Base-by-base conservation (phyloP, 768 basidiomycete species). In the Lentinula detonsa region DNA sequence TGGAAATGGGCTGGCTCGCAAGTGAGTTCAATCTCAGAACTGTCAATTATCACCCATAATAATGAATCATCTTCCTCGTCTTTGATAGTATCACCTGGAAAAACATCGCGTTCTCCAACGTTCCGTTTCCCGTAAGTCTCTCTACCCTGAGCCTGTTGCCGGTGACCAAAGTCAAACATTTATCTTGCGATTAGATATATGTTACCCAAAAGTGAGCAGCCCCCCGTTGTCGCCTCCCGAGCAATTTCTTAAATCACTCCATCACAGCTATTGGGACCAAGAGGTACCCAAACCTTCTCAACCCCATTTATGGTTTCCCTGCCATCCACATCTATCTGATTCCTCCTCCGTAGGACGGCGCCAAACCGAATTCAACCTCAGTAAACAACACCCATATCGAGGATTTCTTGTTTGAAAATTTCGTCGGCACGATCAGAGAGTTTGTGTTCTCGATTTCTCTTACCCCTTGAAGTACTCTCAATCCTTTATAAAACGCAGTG, bases 201-300 rank as follows among this genome's bases (percentile, higher is more conserved):
- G 72, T 85, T 15, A 86, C 85, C 1, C 85, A 86, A 68, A 87
- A 85, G 84, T 85, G 67, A 61, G 76, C 65, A 3, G n/a, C 21
- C 15, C n/a, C 4, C 52, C 33, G 50, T 55, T 54, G 42, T 54
- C 23, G 48, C 49, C 42, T 51, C n/a, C 28, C 18, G 3, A 2
- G 31, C 3, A 52, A 51, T 11, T 33, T 34, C 33, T 35, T 10
- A 18, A 55, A 48, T 8, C 5, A 16, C 5, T 48, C n/a, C n/a
- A 11, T 28, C 13, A n/a, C 48, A 87, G 85, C 70, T 87, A 87
- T 64, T 85, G 81, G 83, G 83, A 87, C 62, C 85, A 86, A 70
- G 76, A 72, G 15, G 82, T 82, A 66, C 56, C 74, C 69, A 5
- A 10, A 31, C 11, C 3, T 15, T n/a, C 10, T 56, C 8, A 28